These are phyloP conservation scores for Pseudogymnoascus pannorum DNA, from an alignment of 2,329 filamentous ascomycete genomes.

Conservation along the genomic window DNA sequence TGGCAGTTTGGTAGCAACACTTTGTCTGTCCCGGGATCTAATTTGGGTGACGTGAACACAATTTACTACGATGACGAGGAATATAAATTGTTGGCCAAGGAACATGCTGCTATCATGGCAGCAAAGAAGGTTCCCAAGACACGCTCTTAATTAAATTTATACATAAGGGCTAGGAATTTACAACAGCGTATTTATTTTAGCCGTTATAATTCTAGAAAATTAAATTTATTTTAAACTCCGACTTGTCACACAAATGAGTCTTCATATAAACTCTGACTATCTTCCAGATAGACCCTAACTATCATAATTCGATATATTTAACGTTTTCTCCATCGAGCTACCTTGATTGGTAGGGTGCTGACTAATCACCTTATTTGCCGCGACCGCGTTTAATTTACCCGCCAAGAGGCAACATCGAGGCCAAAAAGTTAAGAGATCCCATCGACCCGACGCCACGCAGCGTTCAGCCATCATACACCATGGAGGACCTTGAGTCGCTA, in stretches of 20 bases:
- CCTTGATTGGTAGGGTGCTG: neutral
- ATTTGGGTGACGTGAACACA: conserved; percentile 20
- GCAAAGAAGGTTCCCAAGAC: conserved; percentile 18
- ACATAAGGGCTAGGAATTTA: too few relatives aligned
- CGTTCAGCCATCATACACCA: conserved; percentile 13
- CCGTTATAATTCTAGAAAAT: neutral
- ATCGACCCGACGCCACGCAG: neutral
- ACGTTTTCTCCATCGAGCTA: too few relatives aligned
- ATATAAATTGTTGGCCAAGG: conserved; percentile 18
- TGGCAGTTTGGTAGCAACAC: conserved; percentile 24
- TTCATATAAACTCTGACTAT: neutral
- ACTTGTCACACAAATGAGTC: neutral
- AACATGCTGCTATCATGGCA: conserved; percentile 21
- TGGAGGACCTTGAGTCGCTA: conserved; percentile 70
- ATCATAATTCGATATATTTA: too few relatives aligned
- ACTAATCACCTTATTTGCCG: conserved; percentile 3
- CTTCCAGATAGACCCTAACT: neutral
- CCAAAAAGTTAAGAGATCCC: neutral
- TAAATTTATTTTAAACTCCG: neutral
- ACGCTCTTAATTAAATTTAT: too few relatives aligned
- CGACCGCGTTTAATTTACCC: neutral
- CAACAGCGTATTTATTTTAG: too few relatives aligned
- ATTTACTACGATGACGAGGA: conserved; percentile 22
- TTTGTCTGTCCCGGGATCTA: conserved; percentile 14
- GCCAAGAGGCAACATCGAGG: neutral